Base-by-base conservation (phyloP, 345 rosid species). In the Populus davidiana region DNA sequence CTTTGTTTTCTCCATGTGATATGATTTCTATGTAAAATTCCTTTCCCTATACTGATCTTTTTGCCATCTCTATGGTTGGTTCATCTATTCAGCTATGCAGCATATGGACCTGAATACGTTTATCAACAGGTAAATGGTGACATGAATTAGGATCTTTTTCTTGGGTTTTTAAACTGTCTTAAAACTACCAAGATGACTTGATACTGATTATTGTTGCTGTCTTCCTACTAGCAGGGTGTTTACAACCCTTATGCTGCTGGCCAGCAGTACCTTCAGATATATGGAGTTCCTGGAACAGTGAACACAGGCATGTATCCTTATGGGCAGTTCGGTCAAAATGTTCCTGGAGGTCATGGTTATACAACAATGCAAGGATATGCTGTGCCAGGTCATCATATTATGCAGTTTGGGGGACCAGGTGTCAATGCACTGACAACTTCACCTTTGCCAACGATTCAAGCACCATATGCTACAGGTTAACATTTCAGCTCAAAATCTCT, bases 191-290 rank as follows among this genome's bases (percentile, higher is more conserved):
- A 27, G n/a, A 49, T 80, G 49, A 39, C 63, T 69, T 5, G 31
- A 54, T 74, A 43, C 63, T 63, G 61, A 35, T 66, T 70, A 20
- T 75, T 38, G 59, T 49, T 74, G 72, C 47, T 78, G 9, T 75
- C 69, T 52, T 83, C 41, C 29, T 81, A 65, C 62, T 82, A 44
- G 14, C 69, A 93, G 98, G 92, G 94, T 66, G 74, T 81, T 25
- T 90, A 92, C 87, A 91, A 86, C 78, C 93, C 96, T 52, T 92
- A 93, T 75, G 44, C 81, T 75, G 39, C 81, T 67, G 91, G 86
- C 29, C 98, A 93, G 81, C 99, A 90, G 74, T 92, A 91, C 89
- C 88, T 93, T 88, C 97, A 87, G 78, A 78, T 88, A 52, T 93
- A 92, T 78, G 99, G 97, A 83, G 86, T 88, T 39, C 97, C 92